Percentiles rank a stretch among this genome's conserved stretches.
These are phyloP conservation scores for Wickerhamiella slavikovae DNA, from an alignment of 805 yeast genomes.

Conservation along the genomic window DNA sequence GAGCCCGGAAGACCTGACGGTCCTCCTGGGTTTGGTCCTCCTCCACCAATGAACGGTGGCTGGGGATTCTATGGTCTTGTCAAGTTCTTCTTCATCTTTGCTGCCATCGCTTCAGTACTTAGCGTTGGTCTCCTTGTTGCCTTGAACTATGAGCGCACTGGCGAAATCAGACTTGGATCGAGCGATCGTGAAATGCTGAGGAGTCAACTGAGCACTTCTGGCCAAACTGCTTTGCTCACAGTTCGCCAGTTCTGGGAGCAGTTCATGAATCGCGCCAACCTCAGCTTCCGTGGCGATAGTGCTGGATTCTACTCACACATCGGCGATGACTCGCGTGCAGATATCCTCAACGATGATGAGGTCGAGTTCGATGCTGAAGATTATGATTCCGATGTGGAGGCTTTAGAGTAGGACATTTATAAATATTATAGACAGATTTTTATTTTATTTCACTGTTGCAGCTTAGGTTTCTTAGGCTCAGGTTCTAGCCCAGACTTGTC, in stretches of 20 bases:
- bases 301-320: constrained; percentile 16
- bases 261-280: constrained; percentile 1
- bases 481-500: too few relatives aligned
- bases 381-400: constrained; percentile 4
- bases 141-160: constrained; percentile 1
- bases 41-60: too few relatives aligned
- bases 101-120: constrained; percentile 53
- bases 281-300: constrained; percentile 4
- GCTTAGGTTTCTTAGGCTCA: too few relatives aligned
- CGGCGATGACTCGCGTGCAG: constrained; percentile 16
- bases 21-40: too few relatives aligned
- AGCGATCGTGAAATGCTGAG: not conserved
- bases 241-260: constrained; percentile 2
- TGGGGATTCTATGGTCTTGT: constrained; percentile 38
- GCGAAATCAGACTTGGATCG: constrained; percentile 4
- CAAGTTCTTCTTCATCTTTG: constrained; percentile 45
- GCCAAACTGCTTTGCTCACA: not conserved
- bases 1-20: too few relatives aligned
- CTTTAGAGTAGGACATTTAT: constrained; percentile 2
- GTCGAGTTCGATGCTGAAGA: constrained; percentile 7
- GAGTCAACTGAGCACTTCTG: not conserved
- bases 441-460: too few relatives aligned
- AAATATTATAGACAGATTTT: too few relatives aligned
- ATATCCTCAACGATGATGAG: constrained; percentile 13
- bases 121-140: constrained; percentile 16